Base-by-base conservation (phyloP, 805 yeast genomes). In the Metschnikowia bowlesiae region DNA sequence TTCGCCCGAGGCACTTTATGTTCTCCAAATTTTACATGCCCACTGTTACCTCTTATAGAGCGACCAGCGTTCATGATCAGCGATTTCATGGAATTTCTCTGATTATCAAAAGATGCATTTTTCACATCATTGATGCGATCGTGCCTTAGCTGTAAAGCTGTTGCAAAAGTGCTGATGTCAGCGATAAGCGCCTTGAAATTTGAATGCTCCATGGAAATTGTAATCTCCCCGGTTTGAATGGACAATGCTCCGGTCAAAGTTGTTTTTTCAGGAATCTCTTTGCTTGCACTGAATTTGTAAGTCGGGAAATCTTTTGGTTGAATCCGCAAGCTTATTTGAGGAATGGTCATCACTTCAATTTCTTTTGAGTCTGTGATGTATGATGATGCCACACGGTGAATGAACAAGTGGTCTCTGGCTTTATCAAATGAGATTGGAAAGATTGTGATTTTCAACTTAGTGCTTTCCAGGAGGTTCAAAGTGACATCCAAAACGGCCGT, bases 351-450 rank as follows among this genome's bases (percentile, higher is more conserved):
- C 1, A 69, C 34, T 4, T 53, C 53, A 3, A 32, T 45, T 28
- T 61, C 61, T 1, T 28, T 30, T 3, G 37, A 48, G 18, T 36
- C 29, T 9, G 47, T 26, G 3, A 34, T 44, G 32, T 49, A 47
- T 10, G 26, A 40, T 6, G 48, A n/a, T 7, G 42, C 39, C 1
- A 75, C 50, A 44, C 69, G 70, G 6, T 69, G 68, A 6, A 77
- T 60, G 3, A 58, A 62, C 9, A 79, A 46, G 3, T 58, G 60
- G 4, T 68, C 66, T 4, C 62, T 61, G 0, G 57, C 46, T 8
- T 77, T 68, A 44, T 72, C 73, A 53, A 61, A 77, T 0, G 79
- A 69, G 0, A 81, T 53, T 0, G 86, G 85, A 9, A 73, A 65
- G 0, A 78, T 47, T 2, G 67, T 62, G 0, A 63, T 32, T 29